Evolutionary conservation across 306 rosid species (phyloP).

Genomic region (Trifolium fragiferum): DNA sequence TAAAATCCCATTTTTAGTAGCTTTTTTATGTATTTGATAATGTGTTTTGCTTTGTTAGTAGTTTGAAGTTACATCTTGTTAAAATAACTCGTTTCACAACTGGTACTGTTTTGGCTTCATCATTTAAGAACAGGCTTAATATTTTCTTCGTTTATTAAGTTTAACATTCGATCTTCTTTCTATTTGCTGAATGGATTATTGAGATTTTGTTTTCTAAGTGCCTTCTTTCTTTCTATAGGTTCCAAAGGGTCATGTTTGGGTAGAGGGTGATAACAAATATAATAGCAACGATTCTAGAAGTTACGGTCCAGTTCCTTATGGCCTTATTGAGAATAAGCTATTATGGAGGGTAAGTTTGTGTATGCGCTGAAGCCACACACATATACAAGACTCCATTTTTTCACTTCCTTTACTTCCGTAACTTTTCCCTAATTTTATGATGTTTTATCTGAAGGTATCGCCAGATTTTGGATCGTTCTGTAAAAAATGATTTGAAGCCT

Average conservation of each 20-base stretch:
- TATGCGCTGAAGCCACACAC: slow-evolving; percentile 3
- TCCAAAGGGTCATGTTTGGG: slow-evolving; percentile 82
- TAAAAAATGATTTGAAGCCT: slow-evolving; percentile 40
- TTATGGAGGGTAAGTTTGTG: slow-evolving; percentile 68
- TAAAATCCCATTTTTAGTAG: too few species aligned
- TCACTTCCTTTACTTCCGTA: not conserved
- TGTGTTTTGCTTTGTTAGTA: not conserved
- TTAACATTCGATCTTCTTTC: not conserved
- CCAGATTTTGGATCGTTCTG: slow-evolving; percentile 73
- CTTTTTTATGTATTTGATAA: too few species aligned
- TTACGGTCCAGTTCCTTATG: slow-evolving; percentile 79
- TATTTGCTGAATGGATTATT: not conserved
- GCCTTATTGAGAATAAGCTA: slow-evolving; percentile 62
- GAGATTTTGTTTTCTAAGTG: slow-evolving; percentile 27
- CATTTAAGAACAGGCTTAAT: not conserved
- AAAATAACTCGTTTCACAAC: not conserved
- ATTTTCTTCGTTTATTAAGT: too few species aligned
- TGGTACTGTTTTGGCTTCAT: not conserved
- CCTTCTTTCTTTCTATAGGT: slow-evolving; percentile 48
- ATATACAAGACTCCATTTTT: not conserved
- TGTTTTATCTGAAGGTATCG: slow-evolving; percentile 53
- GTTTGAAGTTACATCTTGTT: not conserved
- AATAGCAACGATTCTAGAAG: slow-evolving; percentile 62
- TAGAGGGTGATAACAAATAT: slow-evolving; percentile 74
- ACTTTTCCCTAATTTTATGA: slow-evolving; percentile 2